Conservation (phyloP, 805 yeast genomes). For the Candida ascalaphidarum region DNA sequence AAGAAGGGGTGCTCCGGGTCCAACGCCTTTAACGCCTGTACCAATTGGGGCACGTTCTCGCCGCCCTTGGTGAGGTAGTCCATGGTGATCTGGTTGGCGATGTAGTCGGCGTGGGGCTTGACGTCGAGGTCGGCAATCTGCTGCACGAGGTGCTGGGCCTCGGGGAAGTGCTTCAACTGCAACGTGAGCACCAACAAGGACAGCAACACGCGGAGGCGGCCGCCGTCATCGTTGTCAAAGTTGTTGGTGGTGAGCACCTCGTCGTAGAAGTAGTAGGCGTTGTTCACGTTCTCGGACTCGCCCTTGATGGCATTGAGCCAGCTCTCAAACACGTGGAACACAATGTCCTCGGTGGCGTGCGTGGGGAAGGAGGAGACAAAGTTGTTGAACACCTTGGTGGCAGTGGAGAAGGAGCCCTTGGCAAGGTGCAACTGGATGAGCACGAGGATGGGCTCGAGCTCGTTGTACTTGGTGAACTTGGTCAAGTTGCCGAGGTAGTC, state of each 20-base stretch:
- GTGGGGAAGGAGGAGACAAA: constrained; percentile 24
- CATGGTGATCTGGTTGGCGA: constrained; percentile 60
- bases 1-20: constrained; percentile 53
- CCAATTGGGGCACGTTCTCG: constrained; percentile 38
- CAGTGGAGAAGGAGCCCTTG: constrained; percentile 26
- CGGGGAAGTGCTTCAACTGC: constrained; percentile 73
- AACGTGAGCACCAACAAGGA: constrained; percentile 69
- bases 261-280: constrained; percentile 59
- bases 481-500: constrained; percentile 16
- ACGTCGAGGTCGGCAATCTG: constrained; percentile 38
- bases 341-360: constrained; percentile 51
- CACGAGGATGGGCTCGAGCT: constrained; percentile 33
- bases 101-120: constrained; percentile 30
- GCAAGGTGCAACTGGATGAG: constrained; percentile 31
- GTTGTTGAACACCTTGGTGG: constrained; percentile 21
- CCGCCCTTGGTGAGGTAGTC: constrained; percentile 37
- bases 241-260: constrained; percentile 60
- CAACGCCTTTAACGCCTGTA: constrained; percentile 34
- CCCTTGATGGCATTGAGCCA: constrained; percentile 41
- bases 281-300: constrained; percentile 31
- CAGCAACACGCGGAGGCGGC: constrained; percentile 30
- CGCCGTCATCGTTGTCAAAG: constrained; percentile 27
- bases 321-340: constrained; percentile 72
- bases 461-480: constrained; percentile 14
- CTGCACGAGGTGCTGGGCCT: constrained; percentile 55